Evolutionary conservation across 768 basidiomycete genomes (phyloP), one percentile per base, ranked within the genome.

Genomic region (Boletus edulis): DNA sequence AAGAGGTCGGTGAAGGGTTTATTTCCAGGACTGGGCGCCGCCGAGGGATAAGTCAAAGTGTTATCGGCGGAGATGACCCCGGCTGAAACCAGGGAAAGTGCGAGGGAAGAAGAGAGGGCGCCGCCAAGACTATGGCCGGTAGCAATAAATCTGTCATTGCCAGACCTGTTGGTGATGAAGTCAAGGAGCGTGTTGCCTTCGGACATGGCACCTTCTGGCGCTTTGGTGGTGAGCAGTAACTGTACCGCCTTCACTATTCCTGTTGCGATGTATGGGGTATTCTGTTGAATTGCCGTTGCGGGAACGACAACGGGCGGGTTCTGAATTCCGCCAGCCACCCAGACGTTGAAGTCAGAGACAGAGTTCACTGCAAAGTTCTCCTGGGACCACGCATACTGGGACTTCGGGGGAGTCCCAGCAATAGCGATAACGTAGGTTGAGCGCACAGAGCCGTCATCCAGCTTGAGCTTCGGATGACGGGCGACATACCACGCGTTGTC

Each of bases 1-100:
- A 64, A 64, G 42, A 57, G 53, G 1, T 57, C 18, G 6, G 37
- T 8, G 42, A 55, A 52, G 14, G 2, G 17, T 5, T 11, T 24
- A 44, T 64, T 54, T 11, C 62, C 59, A 2, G 59, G 62, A 20
- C 51, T 63, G 17, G 54, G 17, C 0, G 55, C 62, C 10, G 55
- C 62, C 20, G 20, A 4, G 7, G 43, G 45, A 29, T 63, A 64
- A 2, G 51, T 52, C 3, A 63, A 22, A 7, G 48, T 44, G 10
- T 60, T 92, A 95, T 69, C 27, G 2, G 12, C 45, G 15, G 42
- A 20, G 24, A 57, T n/a, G 15, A 15, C 14, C 10, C 37, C n/a
- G 11, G 59, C 31, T 2, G 4, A 1, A 5, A 57, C 54, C 0
- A 64, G 46, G 17, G 59, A 29, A n/a, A 65, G 52, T 1, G 63